Conservation (phyloP, 306 rosid species). For the Lotus japonicus region DNA sequence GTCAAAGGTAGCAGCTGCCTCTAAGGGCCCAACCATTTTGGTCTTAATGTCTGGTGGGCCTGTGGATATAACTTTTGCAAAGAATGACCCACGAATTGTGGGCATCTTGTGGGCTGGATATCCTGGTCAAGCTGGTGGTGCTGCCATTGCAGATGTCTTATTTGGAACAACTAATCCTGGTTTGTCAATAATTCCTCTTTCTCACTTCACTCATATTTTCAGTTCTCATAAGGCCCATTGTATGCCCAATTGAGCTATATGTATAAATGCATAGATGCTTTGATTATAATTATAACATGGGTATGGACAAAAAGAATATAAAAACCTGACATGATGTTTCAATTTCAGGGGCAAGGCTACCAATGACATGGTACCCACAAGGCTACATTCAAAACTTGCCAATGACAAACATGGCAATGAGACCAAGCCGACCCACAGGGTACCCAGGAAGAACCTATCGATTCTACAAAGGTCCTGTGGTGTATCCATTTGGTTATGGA, state of each 20-base stretch:
- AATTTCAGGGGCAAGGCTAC: conserved; percentile 63
- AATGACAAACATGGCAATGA: conserved; percentile 79
- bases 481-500: conserved; percentile 76
- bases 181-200: background rate
- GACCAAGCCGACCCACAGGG: conserved; percentile 32
- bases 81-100: conserved; percentile 43
- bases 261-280: background rate
- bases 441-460: conserved; percentile 83
- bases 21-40: conserved; percentile 59
- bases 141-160: conserved; percentile 66
- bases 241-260: background rate
- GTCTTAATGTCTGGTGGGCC: conserved; percentile 87
- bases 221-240: background rate
- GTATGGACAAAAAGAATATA: background rate
- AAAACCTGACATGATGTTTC: background rate
- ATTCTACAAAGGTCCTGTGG: conserved; percentile 69
- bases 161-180: conserved; percentile 63
- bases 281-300: too few relatives aligned
- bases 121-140: conserved; percentile 85
- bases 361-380: conserved; percentile 86
- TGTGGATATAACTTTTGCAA: conserved; percentile 59
- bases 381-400: conserved; percentile 50
- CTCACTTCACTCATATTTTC: too few relatives aligned
- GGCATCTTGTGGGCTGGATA: conserved; percentile 78
- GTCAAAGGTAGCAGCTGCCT: conserved; percentile 55